Evolutionary conservation across 2,329 filamentous ascomycete genomes (phyloP).

Genomic region (Aureobasidium leucospermi): DNA sequence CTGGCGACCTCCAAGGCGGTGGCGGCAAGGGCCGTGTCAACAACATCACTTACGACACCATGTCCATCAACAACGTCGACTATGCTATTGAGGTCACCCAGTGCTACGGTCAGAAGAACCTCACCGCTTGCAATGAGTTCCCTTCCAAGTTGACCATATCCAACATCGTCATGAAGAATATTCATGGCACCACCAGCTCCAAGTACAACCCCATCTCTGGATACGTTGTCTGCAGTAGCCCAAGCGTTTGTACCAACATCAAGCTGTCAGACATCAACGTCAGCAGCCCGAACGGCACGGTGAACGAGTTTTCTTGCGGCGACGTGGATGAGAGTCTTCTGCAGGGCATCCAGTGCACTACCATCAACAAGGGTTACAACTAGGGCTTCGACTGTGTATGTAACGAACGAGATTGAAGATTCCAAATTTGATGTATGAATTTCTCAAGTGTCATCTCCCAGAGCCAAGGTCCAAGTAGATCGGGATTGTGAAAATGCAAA

Average conservation of each 20-base stretch:
- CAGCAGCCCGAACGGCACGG: conserved; percentile 20
- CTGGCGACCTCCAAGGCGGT: conserved; percentile 57
- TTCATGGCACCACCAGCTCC: conserved; percentile 46
- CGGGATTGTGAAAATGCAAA: no score
- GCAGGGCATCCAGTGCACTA: conserved; percentile 24
- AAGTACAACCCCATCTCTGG: conserved; percentile 37
- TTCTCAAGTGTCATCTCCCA: no score
- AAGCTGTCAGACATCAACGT: conserved; percentile 25
- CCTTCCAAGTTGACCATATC: conserved; percentile 50
- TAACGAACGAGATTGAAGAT: neutral
- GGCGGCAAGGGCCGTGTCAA: conserved; percentile 55
- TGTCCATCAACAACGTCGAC: conserved; percentile 55
- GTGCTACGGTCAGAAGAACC: conserved; percentile 57
- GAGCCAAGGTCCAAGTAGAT: no score
- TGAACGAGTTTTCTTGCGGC: conserved; percentile 25
- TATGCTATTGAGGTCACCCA: conserved; percentile 59
- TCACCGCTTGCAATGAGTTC: conserved; percentile 53
- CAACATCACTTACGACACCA: conserved; percentile 61
- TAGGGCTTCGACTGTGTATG: neutral
- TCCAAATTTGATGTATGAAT: no score
- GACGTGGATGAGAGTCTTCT: conserved; percentile 25
- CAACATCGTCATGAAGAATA: conserved; percentile 50
- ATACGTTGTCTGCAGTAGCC: conserved; percentile 38
- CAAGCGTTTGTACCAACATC: conserved; percentile 45
- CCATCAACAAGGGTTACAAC: conserved; percentile 8